Conservation (phyloP, 768 basidiomycete species). For the Termitomyces sp. region DNA sequence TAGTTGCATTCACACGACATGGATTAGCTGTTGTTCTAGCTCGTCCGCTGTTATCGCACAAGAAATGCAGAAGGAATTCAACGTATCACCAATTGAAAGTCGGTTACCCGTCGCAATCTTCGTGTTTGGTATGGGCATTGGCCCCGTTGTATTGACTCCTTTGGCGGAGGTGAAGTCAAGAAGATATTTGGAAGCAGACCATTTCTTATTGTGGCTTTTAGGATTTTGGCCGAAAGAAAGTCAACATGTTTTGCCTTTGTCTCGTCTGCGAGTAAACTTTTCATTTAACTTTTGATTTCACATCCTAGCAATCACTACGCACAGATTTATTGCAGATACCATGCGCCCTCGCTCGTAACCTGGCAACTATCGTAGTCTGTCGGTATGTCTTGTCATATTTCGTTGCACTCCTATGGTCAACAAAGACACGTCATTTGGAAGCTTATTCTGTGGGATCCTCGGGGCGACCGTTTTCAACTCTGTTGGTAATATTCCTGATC, state of each 20-base stretch:
- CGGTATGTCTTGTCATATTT: constrained; percentile 7
- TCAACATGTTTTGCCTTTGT: constrained; percentile 11
- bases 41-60: constrained; percentile 9
- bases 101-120: constrained; percentile 17
- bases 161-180: constrained; percentile 12
- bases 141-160: constrained; percentile 17
- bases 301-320: constrained; percentile 9
- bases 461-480: constrained; percentile 15
- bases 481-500: constrained; percentile 16
- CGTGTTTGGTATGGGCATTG: constrained; percentile 14
- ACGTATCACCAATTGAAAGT: constrained; percentile 9
- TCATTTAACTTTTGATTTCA: not conserved
- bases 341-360: constrained; percentile 14
- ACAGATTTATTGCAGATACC: constrained; percentile 18
- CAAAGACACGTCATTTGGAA: not conserved
- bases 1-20: constrained; percentile 14
- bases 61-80: constrained; percentile 14
- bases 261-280: constrained; percentile 14
- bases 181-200: not conserved
- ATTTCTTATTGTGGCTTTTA: not conserved
- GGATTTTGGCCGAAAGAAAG: constrained; percentile 18
- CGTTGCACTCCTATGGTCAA: not conserved
- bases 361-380: constrained; percentile 12
- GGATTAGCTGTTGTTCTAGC: constrained; percentile 16
- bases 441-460: constrained; percentile 13